These are phyloP conservation scores for Spathaspora sp. DNA, from an alignment of 805 yeast species.

Conservation along the genomic window DNA sequence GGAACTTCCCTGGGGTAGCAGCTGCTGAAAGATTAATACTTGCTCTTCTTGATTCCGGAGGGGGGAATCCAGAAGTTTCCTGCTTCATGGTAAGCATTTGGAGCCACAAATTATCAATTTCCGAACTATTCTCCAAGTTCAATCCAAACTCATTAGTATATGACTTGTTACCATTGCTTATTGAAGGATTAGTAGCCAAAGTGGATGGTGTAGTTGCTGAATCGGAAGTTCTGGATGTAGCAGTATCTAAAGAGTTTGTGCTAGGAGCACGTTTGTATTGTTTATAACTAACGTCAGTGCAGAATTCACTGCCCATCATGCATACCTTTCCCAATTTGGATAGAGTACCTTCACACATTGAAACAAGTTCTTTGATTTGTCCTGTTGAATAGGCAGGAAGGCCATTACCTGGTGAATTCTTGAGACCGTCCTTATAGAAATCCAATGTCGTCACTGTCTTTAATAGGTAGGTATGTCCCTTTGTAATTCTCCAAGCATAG, in stretches of 20 bases:
- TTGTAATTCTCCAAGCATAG: constrained; percentile 38
- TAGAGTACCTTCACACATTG: constrained; percentile 22
- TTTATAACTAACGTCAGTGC: constrained; percentile 6
- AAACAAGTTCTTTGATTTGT: constrained; percentile 24
- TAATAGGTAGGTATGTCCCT: constrained; percentile 29
- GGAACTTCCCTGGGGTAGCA: background rate
- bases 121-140: constrained; percentile 21
- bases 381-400: constrained; percentile 15
- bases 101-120: constrained; percentile 34
- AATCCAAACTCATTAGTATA: constrained; percentile 9
- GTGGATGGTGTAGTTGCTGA: background rate
- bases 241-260: constrained; percentile 7
- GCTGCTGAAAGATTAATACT: background rate
- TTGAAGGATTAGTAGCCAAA: background rate
- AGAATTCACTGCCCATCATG: constrained; percentile 9
- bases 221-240: constrained; percentile 2
- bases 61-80: constrained; percentile 10
- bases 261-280: background rate
- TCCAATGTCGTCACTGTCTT: constrained; percentile 24
- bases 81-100: constrained; percentile 28
- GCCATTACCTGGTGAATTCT: constrained; percentile 5
- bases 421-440: constrained; percentile 16
- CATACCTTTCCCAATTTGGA: constrained; percentile 18
- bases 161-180: constrained; percentile 2
- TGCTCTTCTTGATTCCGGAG: background rate